These are phyloP conservation scores for Pichia californica DNA, from an alignment of 805 yeast genomes.

Conservation along the genomic window DNA sequence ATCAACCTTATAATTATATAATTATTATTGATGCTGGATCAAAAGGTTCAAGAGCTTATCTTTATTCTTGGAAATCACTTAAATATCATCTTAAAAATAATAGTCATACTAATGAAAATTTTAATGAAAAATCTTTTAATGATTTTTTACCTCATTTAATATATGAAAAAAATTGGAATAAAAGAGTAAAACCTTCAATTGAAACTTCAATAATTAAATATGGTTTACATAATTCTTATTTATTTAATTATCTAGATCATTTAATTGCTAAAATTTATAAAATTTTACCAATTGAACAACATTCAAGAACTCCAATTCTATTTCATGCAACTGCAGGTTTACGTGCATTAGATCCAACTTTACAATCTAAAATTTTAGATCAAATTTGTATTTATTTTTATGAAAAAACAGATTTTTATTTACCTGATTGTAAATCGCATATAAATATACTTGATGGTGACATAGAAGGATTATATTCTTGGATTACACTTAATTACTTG, in stretches of 20 bases:
- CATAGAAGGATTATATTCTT: slow-evolving; percentile 58
- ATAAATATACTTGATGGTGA: slow-evolving; percentile 58
- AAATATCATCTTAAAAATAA: slow-evolving; percentile 9
- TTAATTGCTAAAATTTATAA: slow-evolving; percentile 43
- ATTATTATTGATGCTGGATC: slow-evolving; percentile 62
- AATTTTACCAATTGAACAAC: slow-evolving; percentile 55
- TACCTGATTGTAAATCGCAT: slow-evolving; percentile 59
- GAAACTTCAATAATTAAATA: slow-evolving; percentile 54
- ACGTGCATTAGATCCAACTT: slow-evolving; percentile 48
- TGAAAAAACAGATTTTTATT: slow-evolving; percentile 40
- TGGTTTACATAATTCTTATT: slow-evolving; percentile 39
- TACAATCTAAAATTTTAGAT: slow-evolving; percentile 36
- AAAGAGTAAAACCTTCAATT: slow-evolving; percentile 51
- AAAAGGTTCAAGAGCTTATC: slow-evolving; percentile 55
- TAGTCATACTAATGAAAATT: too few species aligned
- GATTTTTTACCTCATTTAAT: slow-evolving; percentile 18
- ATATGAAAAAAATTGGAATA: slow-evolving; percentile 40
- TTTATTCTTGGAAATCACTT: slow-evolving; percentile 50
- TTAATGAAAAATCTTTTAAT: too few species aligned
- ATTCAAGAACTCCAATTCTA: slow-evolving; percentile 57
- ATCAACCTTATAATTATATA: slow-evolving; percentile 52
- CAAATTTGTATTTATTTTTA: slow-evolving; percentile 45
- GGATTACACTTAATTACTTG: slow-evolving; percentile 57
- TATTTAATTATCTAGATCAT: slow-evolving; percentile 47
- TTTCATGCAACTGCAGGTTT: slow-evolving; percentile 68